Evolutionary conservation across 2,329 filamentous ascomycete genomes (phyloP), one percentile per base, ranked within the genome.

Genomic region (Talaromyces sp.): DNA sequence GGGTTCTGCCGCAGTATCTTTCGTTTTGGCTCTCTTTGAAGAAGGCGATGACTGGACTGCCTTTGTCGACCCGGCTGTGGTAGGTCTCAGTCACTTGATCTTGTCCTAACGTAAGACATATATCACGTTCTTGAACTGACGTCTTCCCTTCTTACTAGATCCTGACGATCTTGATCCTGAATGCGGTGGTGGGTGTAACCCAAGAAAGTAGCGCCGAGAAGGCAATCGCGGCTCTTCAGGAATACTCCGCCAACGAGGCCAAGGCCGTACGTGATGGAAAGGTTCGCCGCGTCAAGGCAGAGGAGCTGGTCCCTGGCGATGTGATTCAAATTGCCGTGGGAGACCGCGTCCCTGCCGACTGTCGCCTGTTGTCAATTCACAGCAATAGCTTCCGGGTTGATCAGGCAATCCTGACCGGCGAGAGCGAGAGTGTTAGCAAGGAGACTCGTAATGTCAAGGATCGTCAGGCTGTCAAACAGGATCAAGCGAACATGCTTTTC

Each of bases 131-230:
- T 16, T 8, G 16, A n/a, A 30, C 65, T 70, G 51, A 68, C 51
- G 20, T 3, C 27, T 24, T 27, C 2, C 3, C 40, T 29, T 27
- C 29, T 20, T 14, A 36, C 33, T 56, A 95, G 90, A 99, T 99
- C 64, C 83, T 99, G 60, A 97, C 93, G 22, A 99, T 99, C 69
- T 82, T 99, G 41, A 88, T 99, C 59, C 86, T 99, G 66, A 99
- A 99, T 77, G 90, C 94, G 56, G 88, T 99, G 63, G 94, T 99
- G 60, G 94, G 94, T 70, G 94, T 99, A 24, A 97, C 93, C 51
- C 94, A 99, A 80, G 94, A 99, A 80, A 97, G 90, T 76, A 97
- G 92, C 70, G 94, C 94, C 61, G 94, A 99, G 75, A 97, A 97
- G 79, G 94, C 94, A 47, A 99, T 99, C 71, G 92, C 94, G 22